These are phyloP conservation scores for Teratosphaeria epicoccoides DNA, from an alignment of 2,329 filamentous ascomycete species.

Conservation along the genomic window DNA sequence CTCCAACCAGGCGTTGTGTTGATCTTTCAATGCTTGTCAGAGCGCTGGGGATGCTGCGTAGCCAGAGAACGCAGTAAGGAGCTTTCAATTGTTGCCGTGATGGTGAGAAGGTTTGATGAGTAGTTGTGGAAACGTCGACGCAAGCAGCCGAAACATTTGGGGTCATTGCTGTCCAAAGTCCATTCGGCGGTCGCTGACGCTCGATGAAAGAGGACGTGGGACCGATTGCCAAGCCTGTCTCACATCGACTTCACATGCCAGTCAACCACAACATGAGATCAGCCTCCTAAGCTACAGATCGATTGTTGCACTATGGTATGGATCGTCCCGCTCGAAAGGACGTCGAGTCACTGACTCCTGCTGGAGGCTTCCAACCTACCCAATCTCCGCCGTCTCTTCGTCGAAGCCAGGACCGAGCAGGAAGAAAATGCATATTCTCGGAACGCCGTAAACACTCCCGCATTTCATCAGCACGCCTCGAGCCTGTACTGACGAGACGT, in stretches of 20 bases:
- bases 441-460: slow-evolving; percentile 58
- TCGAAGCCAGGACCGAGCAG: slow-evolving; percentile 82
- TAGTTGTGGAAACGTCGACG: background rate
- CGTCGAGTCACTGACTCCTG: background rate
- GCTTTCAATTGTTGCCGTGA: too few species aligned
- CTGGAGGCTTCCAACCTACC: slow-evolving; percentile 67
- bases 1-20: background rate
- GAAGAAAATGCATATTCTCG: slow-evolving; percentile 92
- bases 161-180: background rate
- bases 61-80: background rate
- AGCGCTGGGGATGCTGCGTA: background rate
- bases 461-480: background rate
- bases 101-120: background rate
- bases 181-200: background rate
- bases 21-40: background rate
- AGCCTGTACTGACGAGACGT: background rate
- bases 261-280: background rate
- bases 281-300: too few species aligned
- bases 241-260: background rate
- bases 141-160: background rate
- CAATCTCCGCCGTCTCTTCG: slow-evolving; percentile 90
- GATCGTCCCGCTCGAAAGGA: background rate
- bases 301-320: too few species aligned
- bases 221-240: background rate
- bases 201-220: background rate